Base-by-base conservation (phyloP, 176 grass and related monocot genomes). In the Musa troglodytarum region DNA sequence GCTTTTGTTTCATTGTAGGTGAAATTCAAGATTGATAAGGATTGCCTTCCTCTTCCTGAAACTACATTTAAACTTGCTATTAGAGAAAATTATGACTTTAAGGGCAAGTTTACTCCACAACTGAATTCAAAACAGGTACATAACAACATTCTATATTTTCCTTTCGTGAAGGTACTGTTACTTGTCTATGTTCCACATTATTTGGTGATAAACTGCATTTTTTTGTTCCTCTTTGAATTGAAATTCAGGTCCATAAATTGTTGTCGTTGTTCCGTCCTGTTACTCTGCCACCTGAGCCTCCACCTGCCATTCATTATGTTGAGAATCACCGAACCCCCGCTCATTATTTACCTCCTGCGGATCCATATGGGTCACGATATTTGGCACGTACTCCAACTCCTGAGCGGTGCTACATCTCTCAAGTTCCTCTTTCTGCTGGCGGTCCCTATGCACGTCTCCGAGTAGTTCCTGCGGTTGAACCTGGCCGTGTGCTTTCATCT, bases 21-120 rank as follows among this genome's bases (percentile, higher is more conserved):
- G 49, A 93, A 89, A 81, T 97, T 97, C 80, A 82, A 76, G 50
- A 89, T 93, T 52, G 77, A 90, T 76, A 78, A 74, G 77, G 87
- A 97, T 74, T 97, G 87, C 75, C 65, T 88, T 75, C 93, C 93
- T 64, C 23, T 93, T 63, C 83, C 67, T 52, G 87, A 92, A 68
- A 80, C 77, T 74, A 79, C 34, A 26, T 75, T 97, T 21, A 90
- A 64, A 86, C 68, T 43, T 53, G 87, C 87, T 57, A 88, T 90
- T 53, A 63, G 80, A 73, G 93, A 97, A 62, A 97, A 97, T 58
- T 97, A 90, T 67, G n/a, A 77, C 74, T 43, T 76, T 3, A 84
- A 85, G 19, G 72, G 82, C 65, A 92, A 80, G 72, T 97, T 97
- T 74, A 83, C 20, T 34, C 80, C 87, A 83, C 83, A 92, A 69